Evolutionary conservation across 2,329 filamentous ascomycete species (phyloP).

Genomic region (Metarhizium album): DNA sequence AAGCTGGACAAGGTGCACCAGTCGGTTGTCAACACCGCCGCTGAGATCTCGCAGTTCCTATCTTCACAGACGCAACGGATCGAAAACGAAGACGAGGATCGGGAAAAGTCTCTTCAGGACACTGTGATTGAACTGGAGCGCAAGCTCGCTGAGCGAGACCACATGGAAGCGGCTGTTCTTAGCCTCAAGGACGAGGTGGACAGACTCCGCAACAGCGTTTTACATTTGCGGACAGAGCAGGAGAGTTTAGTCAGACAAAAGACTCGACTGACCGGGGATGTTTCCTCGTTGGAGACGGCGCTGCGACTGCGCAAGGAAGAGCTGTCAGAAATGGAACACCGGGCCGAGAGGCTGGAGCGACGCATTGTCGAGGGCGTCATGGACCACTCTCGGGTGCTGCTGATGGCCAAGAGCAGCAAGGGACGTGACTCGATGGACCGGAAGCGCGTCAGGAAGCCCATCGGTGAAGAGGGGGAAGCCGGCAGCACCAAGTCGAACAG

Average conservation of each 20-base stretch:
- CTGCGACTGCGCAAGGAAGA: constrained; percentile 83
- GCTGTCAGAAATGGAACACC: constrained; percentile 78
- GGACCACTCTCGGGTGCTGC: constrained; percentile 85
- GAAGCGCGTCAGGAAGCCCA: constrained; percentile 39
- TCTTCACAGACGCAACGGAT: constrained; percentile 65
- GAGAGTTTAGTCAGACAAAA: constrained; percentile 71
- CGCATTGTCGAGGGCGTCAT: constrained; percentile 92
- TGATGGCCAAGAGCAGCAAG: constrained; percentile 57
- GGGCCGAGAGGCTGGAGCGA: constrained; percentile 80
- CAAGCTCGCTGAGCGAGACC: constrained; percentile 53
- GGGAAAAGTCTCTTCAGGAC: constrained; percentile 70
- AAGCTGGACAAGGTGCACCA: constrained; percentile 82
- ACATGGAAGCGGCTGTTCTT: constrained; percentile 44
- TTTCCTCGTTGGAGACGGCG: constrained; percentile 85
- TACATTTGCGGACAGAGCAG: constrained; percentile 53
- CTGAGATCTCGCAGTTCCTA: constrained; percentile 76
- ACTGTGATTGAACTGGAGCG: constrained; percentile 72
- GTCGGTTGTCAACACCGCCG: constrained; percentile 74
- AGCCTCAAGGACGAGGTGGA: constrained; percentile 41
- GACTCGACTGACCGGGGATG: constrained; percentile 68
- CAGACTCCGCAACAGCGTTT: constrained; percentile 43
- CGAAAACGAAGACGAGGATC: constrained; percentile 65
- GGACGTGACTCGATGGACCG: constrained; percentile 46
- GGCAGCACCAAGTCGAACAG: constrained; percentile 12
- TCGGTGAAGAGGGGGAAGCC: constrained; percentile 9